Percentiles rank a stretch among this genome's conserved stretches.
These are phyloP conservation scores for Venturiaceae sp. DNA, from an alignment of 2,329 filamentous ascomycete species.

Conservation along the genomic window DNA sequence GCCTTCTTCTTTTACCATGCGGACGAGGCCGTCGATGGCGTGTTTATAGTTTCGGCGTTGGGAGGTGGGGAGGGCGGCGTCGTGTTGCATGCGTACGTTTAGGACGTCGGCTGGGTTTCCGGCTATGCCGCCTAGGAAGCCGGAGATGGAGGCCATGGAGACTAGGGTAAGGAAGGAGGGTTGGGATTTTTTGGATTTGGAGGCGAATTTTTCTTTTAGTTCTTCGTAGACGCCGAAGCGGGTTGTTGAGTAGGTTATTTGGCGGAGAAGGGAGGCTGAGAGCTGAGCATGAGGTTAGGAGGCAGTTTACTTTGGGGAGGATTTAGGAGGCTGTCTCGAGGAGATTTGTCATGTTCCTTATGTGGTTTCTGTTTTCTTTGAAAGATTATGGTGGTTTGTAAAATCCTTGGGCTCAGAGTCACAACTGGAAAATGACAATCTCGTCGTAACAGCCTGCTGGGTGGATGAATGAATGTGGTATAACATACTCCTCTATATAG, in stretches of 20 bases:
- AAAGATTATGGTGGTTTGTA: no score
- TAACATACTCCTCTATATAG: slow-evolving; percentile 69
- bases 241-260: slow-evolving; percentile 88
- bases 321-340: not conserved
- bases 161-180: slow-evolving; percentile 71
- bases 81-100: slow-evolving; percentile 98
- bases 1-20: slow-evolving; percentile 85
- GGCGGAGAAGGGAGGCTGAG: slow-evolving; percentile 83
- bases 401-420: no score
- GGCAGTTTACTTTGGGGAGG: no score
- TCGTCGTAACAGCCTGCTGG: not conserved
- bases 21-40: slow-evolving; percentile 73
- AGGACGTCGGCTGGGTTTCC: slow-evolving; percentile 94
- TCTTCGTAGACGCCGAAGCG: slow-evolving; percentile 96
- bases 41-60: slow-evolving; percentile 82
- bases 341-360: not conserved
- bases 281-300: slow-evolving; percentile 36
- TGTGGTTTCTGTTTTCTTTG: no score
- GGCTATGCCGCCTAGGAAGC: slow-evolving; percentile 78
- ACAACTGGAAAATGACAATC: no score
- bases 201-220: slow-evolving; percentile 62
- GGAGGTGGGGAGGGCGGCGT: slow-evolving; percentile 61
- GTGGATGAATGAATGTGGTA: not conserved
- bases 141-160: slow-evolving; percentile 71
- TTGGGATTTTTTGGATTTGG: slow-evolving; percentile 24